Conservation (phyloP, 306 rosid genomes). For the Rosa multiflora region DNA sequence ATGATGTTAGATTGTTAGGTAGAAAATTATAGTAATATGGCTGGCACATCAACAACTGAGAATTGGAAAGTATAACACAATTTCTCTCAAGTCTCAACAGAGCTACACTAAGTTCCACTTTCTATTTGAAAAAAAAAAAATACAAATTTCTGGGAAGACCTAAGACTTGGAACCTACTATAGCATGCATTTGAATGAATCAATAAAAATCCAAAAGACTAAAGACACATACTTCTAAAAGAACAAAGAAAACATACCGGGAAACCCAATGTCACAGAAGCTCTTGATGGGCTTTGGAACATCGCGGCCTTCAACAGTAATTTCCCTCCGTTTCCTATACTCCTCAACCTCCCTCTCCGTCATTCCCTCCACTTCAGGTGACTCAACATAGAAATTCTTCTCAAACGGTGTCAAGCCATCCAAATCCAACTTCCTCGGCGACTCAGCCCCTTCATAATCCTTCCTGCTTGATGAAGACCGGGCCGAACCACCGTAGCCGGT, state of each 20-base stretch:
- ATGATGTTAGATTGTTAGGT: too few relatives aligned
- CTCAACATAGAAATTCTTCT: slow-evolving; percentile 86
- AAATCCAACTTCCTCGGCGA: slow-evolving; percentile 67
- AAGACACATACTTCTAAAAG: not conserved
- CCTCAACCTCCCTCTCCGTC: slow-evolving; percentile 78
- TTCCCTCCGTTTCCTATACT: slow-evolving; percentile 70
- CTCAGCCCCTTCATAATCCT: slow-evolving; percentile 53
- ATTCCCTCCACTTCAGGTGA: slow-evolving; percentile 69
- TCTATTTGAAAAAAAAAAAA: not conserved
- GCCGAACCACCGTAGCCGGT: slow-evolving; percentile 52
- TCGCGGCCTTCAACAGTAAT: slow-evolving; percentile 94
- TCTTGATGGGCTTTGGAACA: slow-evolving; percentile 91
- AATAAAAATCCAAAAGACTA: slow-evolving; percentile 6
- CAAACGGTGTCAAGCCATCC: slow-evolving; percentile 93
- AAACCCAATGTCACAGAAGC: slow-evolving; percentile 72
- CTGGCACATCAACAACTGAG: not conserved
- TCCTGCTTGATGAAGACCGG: slow-evolving; percentile 55
- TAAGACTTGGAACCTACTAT: not conserved
- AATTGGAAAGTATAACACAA: not conserved
- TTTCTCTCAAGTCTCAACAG: not conserved
- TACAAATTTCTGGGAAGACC: not conserved
- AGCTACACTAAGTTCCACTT: not conserved
- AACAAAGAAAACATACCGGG: slow-evolving; percentile 55
- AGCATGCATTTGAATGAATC: slow-evolving; percentile 11
- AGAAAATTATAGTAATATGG: not conserved